Evolutionary conservation across 2,329 filamentous ascomycete species (phyloP), one percentile per base, ranked within the genome.

Genomic region (Cladorrhinum sp.): DNA sequence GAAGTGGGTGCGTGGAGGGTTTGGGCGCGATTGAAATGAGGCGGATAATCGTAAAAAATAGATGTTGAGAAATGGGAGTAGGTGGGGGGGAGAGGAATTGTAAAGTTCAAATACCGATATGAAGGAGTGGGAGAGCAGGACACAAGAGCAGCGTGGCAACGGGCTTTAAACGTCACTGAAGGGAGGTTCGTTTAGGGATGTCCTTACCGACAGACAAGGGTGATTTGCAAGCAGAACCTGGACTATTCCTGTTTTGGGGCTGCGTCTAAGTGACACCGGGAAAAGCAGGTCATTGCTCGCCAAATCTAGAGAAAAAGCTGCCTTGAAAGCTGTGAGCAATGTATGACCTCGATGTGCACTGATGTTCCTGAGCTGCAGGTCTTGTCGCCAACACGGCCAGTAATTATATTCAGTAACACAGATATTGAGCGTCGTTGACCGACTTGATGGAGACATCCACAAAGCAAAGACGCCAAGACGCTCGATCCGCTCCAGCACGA

Each of bases 1-100:
- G 83, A 85, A 78, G 50, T 58, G 41, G 60, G 63, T 59, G 38
- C 55, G 56, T 38, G 41, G 20, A 18, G 38, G 20, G 53, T 32
- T 36, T 10, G 27, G n/a, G 52, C 8, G 32, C 27, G 12, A 36
- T 18, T 16, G 22, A 36, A 48, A 7, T 22, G 36, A 23, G 20
- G 10, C 16, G 12, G 36, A 41, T 41, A 4, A n/a, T 41, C 2
- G 16, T 55, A 22, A 22, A 18, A 45, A 6, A 54, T 3, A 25
- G 29, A 20, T 22, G 27, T 32, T 10, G 29, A 9, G 27, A 20
- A 22, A 20, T 2, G 18, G 18, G 27, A 25, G 18, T 6, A 4
- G 20, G 27, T 41, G 3, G 16, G 9, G 12, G 10, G 16, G n/a
- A 45, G 18, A 45, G 18, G 16, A 32, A 25, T 27, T 10, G 32